phyloP scores from a whole-genome alignment of 192 early-diverging fungal genomes.

The Pilobolus umbonatus region DNA sequence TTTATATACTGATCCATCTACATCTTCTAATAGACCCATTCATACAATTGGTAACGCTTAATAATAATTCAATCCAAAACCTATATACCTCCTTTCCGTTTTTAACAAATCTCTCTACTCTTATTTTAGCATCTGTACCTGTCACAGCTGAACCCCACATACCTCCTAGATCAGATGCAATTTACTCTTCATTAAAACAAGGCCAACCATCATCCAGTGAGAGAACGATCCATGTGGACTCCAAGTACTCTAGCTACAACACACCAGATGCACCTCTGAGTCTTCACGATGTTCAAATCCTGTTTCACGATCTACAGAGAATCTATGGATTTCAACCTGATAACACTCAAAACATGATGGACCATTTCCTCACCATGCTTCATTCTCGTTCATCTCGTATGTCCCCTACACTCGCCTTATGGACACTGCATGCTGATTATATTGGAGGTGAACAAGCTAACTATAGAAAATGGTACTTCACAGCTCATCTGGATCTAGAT shows the following conservation, averaged over 20 bases:
- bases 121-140: constrained; percentile 5
- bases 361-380: constrained; percentile 60
- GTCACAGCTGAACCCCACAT: neutral
- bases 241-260: neutral
- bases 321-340: constrained; percentile 63
- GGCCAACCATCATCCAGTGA: neutral
- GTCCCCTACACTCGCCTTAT: constrained; percentile 55
- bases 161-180: neutral
- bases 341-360: constrained; percentile 61
- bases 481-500: constrained; percentile 57
- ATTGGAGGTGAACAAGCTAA: constrained; percentile 64
- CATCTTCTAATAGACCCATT: too few species aligned
- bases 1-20: too few species aligned
- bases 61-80: too few species aligned
- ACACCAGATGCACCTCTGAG: constrained; percentile 6
- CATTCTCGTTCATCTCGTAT: constrained; percentile 64
- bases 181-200: neutral
- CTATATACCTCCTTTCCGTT: too few species aligned
- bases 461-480: constrained; percentile 67
- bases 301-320: constrained; percentile 49
- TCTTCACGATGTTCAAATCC: constrained; percentile 41
- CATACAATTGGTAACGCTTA: too few species aligned
- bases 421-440: constrained; percentile 61
- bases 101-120: constrained; percentile 1
- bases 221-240: neutral